Evolutionary conservation across 129 eudicot genomes (phyloP), one percentile per base, ranked within the genome.

Genomic region (Artemisia argyi): DNA sequence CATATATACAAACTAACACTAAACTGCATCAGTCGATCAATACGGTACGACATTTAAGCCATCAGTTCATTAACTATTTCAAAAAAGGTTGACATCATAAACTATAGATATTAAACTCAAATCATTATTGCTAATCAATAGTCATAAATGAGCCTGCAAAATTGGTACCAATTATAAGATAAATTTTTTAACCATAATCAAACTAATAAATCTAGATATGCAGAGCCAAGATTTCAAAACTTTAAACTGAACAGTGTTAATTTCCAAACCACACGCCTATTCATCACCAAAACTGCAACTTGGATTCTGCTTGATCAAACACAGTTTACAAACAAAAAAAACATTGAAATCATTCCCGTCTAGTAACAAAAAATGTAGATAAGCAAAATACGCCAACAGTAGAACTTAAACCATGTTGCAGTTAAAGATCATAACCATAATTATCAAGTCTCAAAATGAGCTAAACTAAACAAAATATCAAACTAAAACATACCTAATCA

Each of bases 111-210:
- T 24, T 16, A n/a, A 35, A n/a, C 50, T 65, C 17, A 6, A 39
- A 42, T 11, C 1, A 19, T 46, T 65, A 44, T 32, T 39, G 46
- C 46, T 44, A 65, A 8, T 28, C 54, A 65, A 46, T 46, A 65
- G 70, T 65, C 70, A 65, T n/a, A 65, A 44, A 65, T 18, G 65
- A 19, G 54, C 53, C 53, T 65, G 7, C 30, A 39, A 24, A n/a
- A 15, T 39, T 7, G 46, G 46, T 39, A 7, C 2, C 46, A 39
- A 39, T 7, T 39, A 39, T 7, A 39, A 7, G 46, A 39, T 7
- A 39, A 7, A 39, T 0, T 0, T 12, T 52, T 52, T 11, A 51
- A 52, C 17, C n/a, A 16, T 16, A 52, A 12, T 52, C 55, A 11
- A n/a, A 51, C 55, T 51, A 4, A 51, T 13, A 51, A 51, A 11